Percentiles rank a stretch among this genome's conserved stretches.
phyloP scores from a whole-genome alignment of 306 rosid genomes.

The Trifolium fragiferum region DNA sequence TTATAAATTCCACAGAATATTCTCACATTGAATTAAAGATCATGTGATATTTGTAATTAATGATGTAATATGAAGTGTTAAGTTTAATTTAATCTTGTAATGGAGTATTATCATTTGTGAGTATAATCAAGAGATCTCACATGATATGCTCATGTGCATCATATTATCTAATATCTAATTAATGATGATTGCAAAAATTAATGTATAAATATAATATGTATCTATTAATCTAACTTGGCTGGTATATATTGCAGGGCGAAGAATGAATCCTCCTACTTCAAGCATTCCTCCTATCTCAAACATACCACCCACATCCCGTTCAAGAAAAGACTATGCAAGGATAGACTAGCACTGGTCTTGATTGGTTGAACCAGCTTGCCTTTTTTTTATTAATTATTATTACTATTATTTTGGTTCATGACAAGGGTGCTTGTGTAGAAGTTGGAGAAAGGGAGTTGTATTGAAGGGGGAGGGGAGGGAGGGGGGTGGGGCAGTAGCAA shows the following conservation, averaged over 20 bases:
- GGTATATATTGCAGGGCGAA: slow-evolving; percentile 66
- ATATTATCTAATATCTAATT: not conserved
- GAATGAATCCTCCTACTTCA: slow-evolving; percentile 76
- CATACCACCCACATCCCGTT: slow-evolving; percentile 83
- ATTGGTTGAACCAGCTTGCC: slow-evolving; percentile 41
- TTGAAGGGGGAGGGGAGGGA: not conserved
- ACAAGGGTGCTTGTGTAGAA: slow-evolving; percentile 46
- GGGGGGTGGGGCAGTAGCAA: slow-evolving; percentile 40
- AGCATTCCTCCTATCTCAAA: slow-evolving; percentile 65
- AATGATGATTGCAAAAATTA: not conserved
- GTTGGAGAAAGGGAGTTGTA: slow-evolving; percentile 23
- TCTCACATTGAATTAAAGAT: not conserved
- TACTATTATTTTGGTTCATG: slow-evolving; percentile 38
- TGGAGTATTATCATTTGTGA: not conserved
- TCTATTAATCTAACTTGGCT: slow-evolving; percentile 42
- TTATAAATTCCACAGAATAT: not conserved
- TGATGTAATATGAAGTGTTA: not conserved
- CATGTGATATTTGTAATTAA: not conserved
- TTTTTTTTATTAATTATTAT: not conserved
- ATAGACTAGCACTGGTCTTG: slow-evolving; percentile 54
- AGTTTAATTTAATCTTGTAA: not conserved
- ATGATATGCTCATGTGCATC: not conserved
- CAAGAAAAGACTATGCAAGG: slow-evolving; percentile 90
- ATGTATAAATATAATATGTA: not conserved
- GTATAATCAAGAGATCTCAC: not conserved